phyloP scores from a whole-genome alignment of 768 basidiomycete genomes.

The Russula vinacea region DNA sequence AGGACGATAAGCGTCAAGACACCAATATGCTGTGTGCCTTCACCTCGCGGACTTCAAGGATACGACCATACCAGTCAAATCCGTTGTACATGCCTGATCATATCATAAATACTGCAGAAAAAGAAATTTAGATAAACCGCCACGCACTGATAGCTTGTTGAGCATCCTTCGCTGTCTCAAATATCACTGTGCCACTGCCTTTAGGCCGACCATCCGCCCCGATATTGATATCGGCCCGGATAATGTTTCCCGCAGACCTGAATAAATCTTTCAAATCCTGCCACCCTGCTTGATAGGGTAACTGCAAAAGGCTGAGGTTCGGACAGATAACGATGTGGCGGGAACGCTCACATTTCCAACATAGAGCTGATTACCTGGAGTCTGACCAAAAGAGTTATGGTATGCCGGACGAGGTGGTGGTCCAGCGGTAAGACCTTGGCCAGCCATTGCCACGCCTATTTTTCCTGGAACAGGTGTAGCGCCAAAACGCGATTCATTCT shows the following conservation, averaged over 20 bases:
- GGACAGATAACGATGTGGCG: background rate
- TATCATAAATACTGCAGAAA: slow-evolving; percentile 6
- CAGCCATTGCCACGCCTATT: slow-evolving; percentile 94
- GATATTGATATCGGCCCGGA: slow-evolving; percentile 93
- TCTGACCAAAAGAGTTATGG: slow-evolving; percentile 68
- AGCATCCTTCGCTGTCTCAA: slow-evolving; percentile 88
- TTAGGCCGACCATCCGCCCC: slow-evolving; percentile 93
- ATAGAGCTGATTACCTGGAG: slow-evolving; percentile 87
- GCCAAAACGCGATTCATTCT: slow-evolving; percentile 93
- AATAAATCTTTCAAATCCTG: slow-evolving; percentile 98
- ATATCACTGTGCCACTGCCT: slow-evolving; percentile 96
- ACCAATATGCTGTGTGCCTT: slow-evolving; percentile 27
- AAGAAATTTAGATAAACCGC: too few species aligned
- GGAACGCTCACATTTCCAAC: slow-evolving; percentile 73
- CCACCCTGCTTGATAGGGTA: slow-evolving; percentile 98
- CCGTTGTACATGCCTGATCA: slow-evolving; percentile 88
- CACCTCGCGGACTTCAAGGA: slow-evolving; percentile 94
- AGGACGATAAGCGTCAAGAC: background rate
- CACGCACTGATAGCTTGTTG: slow-evolving; percentile 84
- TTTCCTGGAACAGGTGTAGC: slow-evolving; percentile 94
- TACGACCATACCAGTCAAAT: slow-evolving; percentile 95
- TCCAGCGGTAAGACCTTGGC: slow-evolving; percentile 74
- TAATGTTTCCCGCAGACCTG: slow-evolving; percentile 91
- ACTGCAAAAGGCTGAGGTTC: slow-evolving; percentile 43
- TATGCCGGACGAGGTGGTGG: slow-evolving; percentile 82